Base-by-base conservation (phyloP, 2,329 filamentous ascomycete genomes). In the Tympanopsis confertula region DNA sequence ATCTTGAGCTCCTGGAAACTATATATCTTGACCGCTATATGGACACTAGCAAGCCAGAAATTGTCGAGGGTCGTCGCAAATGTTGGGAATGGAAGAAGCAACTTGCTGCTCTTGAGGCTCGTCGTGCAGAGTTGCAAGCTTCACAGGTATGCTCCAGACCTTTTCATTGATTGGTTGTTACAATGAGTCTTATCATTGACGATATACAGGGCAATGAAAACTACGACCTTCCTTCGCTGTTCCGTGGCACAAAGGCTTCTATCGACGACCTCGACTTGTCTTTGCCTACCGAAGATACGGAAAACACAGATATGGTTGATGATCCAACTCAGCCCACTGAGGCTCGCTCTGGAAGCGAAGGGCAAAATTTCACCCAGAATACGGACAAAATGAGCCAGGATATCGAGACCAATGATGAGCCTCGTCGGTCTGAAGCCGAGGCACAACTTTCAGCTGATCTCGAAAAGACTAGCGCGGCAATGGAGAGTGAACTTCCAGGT, bases 21-120 rank as follows among this genome's bases (percentile, higher is more conserved):
- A 69, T 98, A 12, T 94, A 85, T 52, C 67, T 98, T 38, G 91
- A 96, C 57, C 75, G 88, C 10, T 33, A 33, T 17, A 33, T 33
- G 30, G 30, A 33, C 15, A 28, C 24, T 10, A 10, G n/a, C 10
- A 10, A 28, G 10, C 24, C 24, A 10, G 24, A 28, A n/a, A 28
- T 28, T 28, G n/a, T 28, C 10, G n/a, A 28, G 10, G 10, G 24
- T 10, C 24, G 24, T 10, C 24, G 24, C 10, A 10, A 28, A n/a
- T 28, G 24, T n/a, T 28, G 24, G 24, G 24, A 28, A 28, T 28
- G 24, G 24, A 28, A 28, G 24, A 28, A 28, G 10, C 10, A 10
- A n/a, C n/a, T 28, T 10, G n/a, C 10, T 10, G n/a, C 24, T 10
- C 24, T 28, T 28, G 24, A 28, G n/a, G 24, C 10, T 28, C 24